Conservation (phyloP, 169 alveolate genomes). For the Hepatocystis sp. region DNA sequence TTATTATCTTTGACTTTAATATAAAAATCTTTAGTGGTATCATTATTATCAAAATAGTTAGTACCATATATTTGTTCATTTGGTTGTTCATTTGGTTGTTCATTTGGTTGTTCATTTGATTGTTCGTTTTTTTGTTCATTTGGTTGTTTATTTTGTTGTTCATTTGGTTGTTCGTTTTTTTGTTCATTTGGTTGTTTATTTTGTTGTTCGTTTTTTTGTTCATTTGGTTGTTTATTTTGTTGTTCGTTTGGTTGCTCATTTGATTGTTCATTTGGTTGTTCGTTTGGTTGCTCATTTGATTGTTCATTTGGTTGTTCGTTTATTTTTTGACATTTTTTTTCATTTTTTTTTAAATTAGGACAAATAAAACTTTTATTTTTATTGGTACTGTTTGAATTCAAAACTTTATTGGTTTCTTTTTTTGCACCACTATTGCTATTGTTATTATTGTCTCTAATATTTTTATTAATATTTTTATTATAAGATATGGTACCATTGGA, state of each 20-base stretch:
- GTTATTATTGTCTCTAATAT: background rate
- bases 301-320: background rate
- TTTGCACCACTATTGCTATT: background rate
- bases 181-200: too few relatives aligned
- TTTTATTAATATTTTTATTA: slow-evolving; percentile 11
- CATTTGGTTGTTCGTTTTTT: too few relatives aligned
- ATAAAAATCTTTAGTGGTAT: too few relatives aligned
- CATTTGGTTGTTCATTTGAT: too few relatives aligned
- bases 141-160: too few relatives aligned
- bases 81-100: too few relatives aligned
- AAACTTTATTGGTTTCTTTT: background rate
- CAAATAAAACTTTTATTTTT: background rate
- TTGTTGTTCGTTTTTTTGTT: too few relatives aligned
- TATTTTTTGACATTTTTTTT: background rate
- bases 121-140: too few relatives aligned
- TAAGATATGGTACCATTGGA: background rate
- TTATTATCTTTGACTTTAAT: background rate
- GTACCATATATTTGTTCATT: background rate
- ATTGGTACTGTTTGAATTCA: background rate
- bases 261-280: too few relatives aligned
- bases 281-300: too few relatives aligned
- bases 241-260: too few relatives aligned
- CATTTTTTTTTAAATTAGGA: background rate
- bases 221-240: too few relatives aligned
- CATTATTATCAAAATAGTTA: background rate